Evolutionary conservation across 495 filamentous ascomycete genomes (phyloP).

Genomic region (Daldinia caldariorum): DNA sequence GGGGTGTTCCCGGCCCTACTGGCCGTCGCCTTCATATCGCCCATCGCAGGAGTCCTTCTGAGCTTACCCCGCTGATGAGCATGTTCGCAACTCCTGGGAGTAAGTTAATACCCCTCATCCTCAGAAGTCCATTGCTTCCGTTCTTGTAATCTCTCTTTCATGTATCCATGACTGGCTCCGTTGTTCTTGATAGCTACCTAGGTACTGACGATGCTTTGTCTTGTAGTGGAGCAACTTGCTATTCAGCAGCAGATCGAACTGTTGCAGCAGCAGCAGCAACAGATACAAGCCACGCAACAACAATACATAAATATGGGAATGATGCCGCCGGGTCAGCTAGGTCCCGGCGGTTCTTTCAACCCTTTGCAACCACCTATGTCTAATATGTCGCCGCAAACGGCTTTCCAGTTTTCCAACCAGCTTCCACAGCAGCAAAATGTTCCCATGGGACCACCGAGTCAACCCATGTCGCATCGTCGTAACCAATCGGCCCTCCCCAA

Average conservation of each 20-base stretch:
- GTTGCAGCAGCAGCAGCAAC: conserved; percentile 97
- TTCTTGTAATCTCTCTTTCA: conserved; percentile 5
- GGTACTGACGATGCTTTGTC: conserved; percentile 45
- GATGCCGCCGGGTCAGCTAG: conserved; percentile 83
- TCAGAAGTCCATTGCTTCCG: conserved; percentile 6
- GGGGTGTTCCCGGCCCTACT: conserved; percentile 79
- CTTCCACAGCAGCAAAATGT: conserved; percentile 73
- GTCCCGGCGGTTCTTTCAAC: conserved; percentile 72
- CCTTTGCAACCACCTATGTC: conserved; percentile 71
- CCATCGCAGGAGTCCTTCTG: conserved; percentile 95
- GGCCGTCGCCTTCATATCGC: conserved; percentile 97
- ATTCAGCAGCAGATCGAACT: conserved; percentile 99
- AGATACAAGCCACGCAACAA: conserved; percentile 93
- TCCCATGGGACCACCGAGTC: conserved; percentile 78
- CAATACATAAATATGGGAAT: conserved; percentile 98
- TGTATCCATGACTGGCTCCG: not conserved
- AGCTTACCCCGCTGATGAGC: conserved; percentile 98
- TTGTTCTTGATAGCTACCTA: conserved; percentile 48
- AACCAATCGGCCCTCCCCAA: conserved; percentile 97
- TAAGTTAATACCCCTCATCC: conserved; percentile 51
- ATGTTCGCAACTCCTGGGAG: conserved; percentile 70
- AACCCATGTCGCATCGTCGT: conserved; percentile 88
- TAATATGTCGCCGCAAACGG: conserved; percentile 82
- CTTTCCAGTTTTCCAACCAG: conserved; percentile 91
- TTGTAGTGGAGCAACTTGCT: conserved; percentile 93